phyloP scores from a whole-genome alignment of 768 basidiomycete genomes.

The Pisolithus marmoratus region DNA sequence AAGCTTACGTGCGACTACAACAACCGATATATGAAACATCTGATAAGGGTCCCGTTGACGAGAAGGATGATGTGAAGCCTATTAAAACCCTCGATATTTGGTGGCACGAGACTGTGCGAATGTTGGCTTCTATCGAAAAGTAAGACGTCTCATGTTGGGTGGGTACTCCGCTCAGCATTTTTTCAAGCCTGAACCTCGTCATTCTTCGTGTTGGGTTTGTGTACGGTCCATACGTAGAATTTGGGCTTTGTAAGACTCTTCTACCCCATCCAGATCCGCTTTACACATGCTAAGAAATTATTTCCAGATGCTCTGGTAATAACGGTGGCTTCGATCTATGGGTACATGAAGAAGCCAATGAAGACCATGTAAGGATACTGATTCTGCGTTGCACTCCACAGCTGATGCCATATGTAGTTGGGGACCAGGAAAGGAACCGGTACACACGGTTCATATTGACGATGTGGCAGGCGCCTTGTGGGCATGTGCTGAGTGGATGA shows the following conservation, averaged over 20 bases:
- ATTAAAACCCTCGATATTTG: constrained; percentile 65
- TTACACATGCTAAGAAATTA: constrained; percentile 10
- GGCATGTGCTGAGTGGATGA: constrained; percentile 77
- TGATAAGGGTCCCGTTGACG: constrained; percentile 58
- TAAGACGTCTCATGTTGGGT: constrained; percentile 27
- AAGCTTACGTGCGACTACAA: constrained; percentile 72
- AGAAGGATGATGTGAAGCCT: constrained; percentile 73
- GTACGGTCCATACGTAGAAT: constrained; percentile 78
- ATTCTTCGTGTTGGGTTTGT: constrained; percentile 68
- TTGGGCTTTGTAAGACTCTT: constrained; percentile 51
- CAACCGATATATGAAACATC: constrained; percentile 75
- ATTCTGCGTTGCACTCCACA: not conserved
- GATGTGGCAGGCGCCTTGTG: constrained; percentile 76
- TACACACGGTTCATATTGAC: constrained; percentile 70
- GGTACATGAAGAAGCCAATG: constrained; percentile 78
- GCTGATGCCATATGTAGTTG: constrained; percentile 42
- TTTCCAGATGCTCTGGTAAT: constrained; percentile 60
- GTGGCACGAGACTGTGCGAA: constrained; percentile 85
- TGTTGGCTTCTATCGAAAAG: constrained; percentile 69
- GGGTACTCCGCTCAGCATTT: constrained; percentile 7
- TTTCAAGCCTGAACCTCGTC: constrained; percentile 68
- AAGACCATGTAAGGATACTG: constrained; percentile 60
- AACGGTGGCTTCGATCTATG: constrained; percentile 75
- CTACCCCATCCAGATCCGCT: not conserved
- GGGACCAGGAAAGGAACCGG: constrained; percentile 72